Evolutionary conservation across 495 filamentous ascomycete genomes (phyloP).

Genomic region (Cladorrhinum samala): DNA sequence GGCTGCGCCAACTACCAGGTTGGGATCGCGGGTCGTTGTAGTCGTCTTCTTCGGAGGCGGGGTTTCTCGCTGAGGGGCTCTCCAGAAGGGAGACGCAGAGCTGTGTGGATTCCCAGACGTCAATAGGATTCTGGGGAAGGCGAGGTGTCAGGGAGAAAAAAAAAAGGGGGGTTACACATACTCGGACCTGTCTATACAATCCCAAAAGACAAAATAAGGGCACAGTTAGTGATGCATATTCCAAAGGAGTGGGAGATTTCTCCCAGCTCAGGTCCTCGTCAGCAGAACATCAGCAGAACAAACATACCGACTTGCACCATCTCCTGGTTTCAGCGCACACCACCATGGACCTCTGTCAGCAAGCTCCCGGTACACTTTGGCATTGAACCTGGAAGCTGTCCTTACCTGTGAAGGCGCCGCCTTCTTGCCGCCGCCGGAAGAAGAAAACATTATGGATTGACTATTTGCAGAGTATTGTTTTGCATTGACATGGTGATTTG

Average conservation of each 20-base stretch:
- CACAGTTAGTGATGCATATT: conserved; percentile 25
- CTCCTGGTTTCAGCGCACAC: conserved; percentile 56
- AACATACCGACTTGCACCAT: conserved; percentile 97
- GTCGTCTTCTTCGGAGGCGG: conserved; percentile 46
- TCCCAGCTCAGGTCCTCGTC: no score
- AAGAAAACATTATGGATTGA: conserved; percentile 48
- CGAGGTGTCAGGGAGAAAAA: not conserved
- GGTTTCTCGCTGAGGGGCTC: conserved; percentile 48
- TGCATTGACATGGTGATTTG: conserved; percentile 21
- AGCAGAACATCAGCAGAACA: conserved; percentile 20
- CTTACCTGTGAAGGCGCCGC: conserved; percentile 65
- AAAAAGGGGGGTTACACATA: conserved; percentile 32
- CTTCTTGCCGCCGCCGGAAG: conserved; percentile 58
- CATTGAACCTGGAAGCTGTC: conserved; percentile 9
- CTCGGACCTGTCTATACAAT: conserved; percentile 52
- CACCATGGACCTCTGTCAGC: conserved; percentile 34
- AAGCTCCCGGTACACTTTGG: not conserved
- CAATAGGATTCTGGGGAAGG: not conserved
- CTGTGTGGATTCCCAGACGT: conserved; percentile 37
- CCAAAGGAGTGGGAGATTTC: not conserved
- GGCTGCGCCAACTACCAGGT: conserved; percentile 84
- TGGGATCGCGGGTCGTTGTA: conserved; percentile 58
- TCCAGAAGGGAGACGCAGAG: conserved; percentile 87
- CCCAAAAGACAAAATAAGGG: conserved; percentile 2
- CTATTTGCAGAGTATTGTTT: conserved; percentile 1